Evolutionary conservation across 1,139 yeast genomes (phyloP), one percentile per base, ranked within the genome.

Genomic region (Saccharomyces hybrid): DNA sequence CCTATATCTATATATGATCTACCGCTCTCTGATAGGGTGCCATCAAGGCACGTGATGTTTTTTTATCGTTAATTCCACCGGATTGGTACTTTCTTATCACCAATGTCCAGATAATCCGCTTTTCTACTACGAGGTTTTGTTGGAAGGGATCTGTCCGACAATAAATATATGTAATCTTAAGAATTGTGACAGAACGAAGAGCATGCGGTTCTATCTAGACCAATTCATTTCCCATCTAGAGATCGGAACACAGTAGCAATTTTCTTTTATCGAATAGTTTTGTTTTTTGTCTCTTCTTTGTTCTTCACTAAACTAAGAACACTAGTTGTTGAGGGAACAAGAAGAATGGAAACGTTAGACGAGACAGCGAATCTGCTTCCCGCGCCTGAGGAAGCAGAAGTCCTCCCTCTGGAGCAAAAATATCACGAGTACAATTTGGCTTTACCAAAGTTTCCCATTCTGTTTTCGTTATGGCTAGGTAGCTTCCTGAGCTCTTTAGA

Each of bases 401-500:
- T 53, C 13, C 50, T 48, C n/a, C 26, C 56, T 2, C 47, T 64
- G 42, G 68, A 64, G 28, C 57, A 55, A 27, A 57, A 58, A 51
- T 66, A 60, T 48, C 64, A 64, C 38, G 53, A 58, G 23, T 61
- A 63, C 47, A 69, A 69, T 49, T 46, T 66, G 23, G 42, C 60
- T 4, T 55, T 68, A 23, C 65, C 66, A 2, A 69, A 67, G 53
- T 27, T 54, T 2, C 72, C 71, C 0, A 73, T 75, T 44, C 51
- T 73, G 32, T 55, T 62, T 1, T 68, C 80, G 1, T 64, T 80
- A 47, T 79, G 79, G 71, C 64, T 76, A 52, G 82, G 82, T 2
- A 78, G 77, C 23, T 82, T 82, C 59, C 68, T 84, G 11, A 80
- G 84, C 7, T 79, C 86, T 0, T 61, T 84, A 46, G 90, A 84